Evolutionary conservation across 345 rosid genomes (phyloP), one percentile per base, ranked within the genome.

Genomic region (Salix dunnii): DNA sequence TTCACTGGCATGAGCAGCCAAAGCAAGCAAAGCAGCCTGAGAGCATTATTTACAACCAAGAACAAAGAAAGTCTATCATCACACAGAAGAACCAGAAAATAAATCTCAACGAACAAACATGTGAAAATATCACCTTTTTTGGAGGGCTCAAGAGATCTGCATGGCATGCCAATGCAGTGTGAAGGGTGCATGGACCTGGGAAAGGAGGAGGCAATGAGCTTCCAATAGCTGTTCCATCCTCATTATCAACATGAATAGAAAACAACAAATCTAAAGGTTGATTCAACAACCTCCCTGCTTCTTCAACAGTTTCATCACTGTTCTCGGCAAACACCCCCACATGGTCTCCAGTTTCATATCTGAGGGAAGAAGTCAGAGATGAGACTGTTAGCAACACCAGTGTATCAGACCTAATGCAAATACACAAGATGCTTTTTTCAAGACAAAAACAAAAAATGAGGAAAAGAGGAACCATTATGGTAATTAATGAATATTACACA

Each of bases 1-100:
- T 81, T 94, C 97, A 76, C 89, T 85, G 68, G 97, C 97, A 88
- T 90, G 93, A 74, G 97, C 97, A 70, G 96, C 93, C 88, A 94
- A 84, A 58, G 99, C 97, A 80, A 90, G 72, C 87, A 94, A 77
- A 68, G 97, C 95, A 81, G 98, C 85, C 98, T 94, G 87, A 74
- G 67, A 76, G 76, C 23, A 31, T 55, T 43, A 58, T 43, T 76
- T 10, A 43, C 67, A 51, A 48, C 14, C 77, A 73, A 49, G 14
- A 31, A 70, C 61, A 51, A 63, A 71, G 60, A 28, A 76, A 58
- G 74, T 18, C 5, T 7, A 67, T 30, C 38, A 42, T 33, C 9
- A 17, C 70, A 33, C 10, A 7, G 48, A 17, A 30, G 38, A 31
- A 71, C 25, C 71, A 33, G 23, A 65, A 38, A 53, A 63, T 2